Conservation (phyloP, 306 rosid species). For the Rosa lucieae region DNA sequence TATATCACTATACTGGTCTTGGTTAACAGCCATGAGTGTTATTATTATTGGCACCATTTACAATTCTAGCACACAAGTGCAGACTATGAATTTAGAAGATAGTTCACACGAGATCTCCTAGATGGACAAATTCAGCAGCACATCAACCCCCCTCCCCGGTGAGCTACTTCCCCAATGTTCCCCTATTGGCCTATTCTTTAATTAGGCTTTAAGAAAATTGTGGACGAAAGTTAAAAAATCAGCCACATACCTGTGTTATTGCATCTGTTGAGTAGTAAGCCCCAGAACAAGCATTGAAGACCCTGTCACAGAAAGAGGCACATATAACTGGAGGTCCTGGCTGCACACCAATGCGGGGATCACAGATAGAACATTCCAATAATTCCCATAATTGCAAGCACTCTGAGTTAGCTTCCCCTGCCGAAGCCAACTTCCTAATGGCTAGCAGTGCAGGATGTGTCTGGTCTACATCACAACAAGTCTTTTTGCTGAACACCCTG, state of each 20-base stretch:
- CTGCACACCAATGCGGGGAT: conserved; percentile 73
- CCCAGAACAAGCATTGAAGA: conserved; percentile 69
- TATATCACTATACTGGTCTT: background rate
- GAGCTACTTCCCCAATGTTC: background rate
- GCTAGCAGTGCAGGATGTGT: conserved; percentile 78
- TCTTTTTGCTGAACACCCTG: conserved; percentile 71
- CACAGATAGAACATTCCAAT: conserved; percentile 88
- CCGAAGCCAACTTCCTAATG: conserved; percentile 73
- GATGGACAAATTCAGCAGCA: background rate
- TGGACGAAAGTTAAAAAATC: background rate
- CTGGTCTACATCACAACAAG: conserved; percentile 84
- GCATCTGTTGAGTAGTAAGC: conserved; percentile 91
- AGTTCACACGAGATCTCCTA: background rate
- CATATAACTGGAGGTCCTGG: conserved; percentile 85
- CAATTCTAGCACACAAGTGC: background rate
- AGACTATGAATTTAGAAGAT: background rate
- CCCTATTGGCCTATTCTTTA: background rate
- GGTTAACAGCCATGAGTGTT: background rate
- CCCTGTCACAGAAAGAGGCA: conserved; percentile 70
- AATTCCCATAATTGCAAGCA: conserved; percentile 93
- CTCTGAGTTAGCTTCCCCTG: conserved; percentile 80
- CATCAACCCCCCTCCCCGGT: background rate
- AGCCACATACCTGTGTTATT: conserved; percentile 64
- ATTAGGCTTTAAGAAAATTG: background rate
- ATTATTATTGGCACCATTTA: background rate